phyloP scores from a whole-genome alignment of 2,329 filamentous ascomycete genomes.

The Paraphoma chrysanthemicola region DNA sequence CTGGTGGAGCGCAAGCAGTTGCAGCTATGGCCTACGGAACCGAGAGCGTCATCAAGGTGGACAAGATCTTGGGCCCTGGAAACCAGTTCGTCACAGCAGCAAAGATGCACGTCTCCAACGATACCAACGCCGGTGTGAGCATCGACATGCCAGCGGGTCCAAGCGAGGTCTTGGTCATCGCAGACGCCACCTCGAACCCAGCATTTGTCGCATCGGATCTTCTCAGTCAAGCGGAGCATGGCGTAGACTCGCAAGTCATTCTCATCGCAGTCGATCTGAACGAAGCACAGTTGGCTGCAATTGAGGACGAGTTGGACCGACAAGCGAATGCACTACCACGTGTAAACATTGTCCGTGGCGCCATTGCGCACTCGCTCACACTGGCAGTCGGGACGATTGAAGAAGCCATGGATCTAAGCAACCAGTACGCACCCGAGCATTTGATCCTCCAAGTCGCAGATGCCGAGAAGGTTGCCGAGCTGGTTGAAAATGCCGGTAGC shows the following conservation, averaged over 20 bases:
- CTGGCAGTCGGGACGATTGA: constrained; percentile 77
- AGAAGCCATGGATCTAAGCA: constrained; percentile 82
- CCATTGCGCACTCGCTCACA: constrained; percentile 91
- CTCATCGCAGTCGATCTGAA: constrained; percentile 82
- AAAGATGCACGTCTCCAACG: constrained; percentile 98
- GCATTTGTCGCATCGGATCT: constrained; percentile 96
- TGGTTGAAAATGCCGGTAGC: constrained; percentile 91
- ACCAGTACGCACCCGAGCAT: constrained; percentile 95
- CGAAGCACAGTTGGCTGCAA: constrained; percentile 76
- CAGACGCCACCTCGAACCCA: constrained; percentile 85
- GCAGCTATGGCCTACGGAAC: constrained; percentile 98
- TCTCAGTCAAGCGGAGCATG: constrained; percentile 94
- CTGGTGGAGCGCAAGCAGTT: constrained; percentile 93
- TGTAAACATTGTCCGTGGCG: constrained; percentile 88
- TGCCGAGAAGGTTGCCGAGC: constrained; percentile 74
- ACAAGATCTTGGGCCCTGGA: constrained; percentile 97
- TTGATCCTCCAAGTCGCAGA: constrained; percentile 88
- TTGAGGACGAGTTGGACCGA: constrained; percentile 88
- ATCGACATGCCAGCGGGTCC: constrained; percentile 99
- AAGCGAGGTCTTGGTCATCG: constrained; percentile 94
- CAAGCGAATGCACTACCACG: constrained; percentile 88
- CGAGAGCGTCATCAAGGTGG: constrained; percentile 91
- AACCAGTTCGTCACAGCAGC: constrained; percentile 99
- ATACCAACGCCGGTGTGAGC: constrained; percentile 91
- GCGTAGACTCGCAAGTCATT: constrained; percentile 93